Evolutionary conservation across 2,329 filamentous ascomycete species (phyloP).

Genomic region (Aspergillus tanneri): DNA sequence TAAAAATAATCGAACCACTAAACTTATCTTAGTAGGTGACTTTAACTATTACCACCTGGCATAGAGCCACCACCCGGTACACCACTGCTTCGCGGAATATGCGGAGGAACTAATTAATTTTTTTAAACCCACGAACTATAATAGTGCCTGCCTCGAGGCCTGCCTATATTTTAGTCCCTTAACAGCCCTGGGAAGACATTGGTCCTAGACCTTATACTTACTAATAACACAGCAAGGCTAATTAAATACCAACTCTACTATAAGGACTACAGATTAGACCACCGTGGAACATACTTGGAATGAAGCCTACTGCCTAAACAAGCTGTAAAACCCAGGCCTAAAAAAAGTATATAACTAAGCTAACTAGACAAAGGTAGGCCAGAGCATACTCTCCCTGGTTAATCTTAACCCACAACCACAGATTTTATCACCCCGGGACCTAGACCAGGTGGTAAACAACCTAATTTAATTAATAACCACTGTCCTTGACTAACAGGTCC

Average conservation of each 20-base stretch:
- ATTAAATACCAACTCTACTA: slow-evolving; percentile 25
- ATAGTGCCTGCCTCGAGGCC: slow-evolving; percentile 13
- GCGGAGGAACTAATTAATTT: slow-evolving; percentile 19
- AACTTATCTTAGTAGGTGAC: too few species aligned
- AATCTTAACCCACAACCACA: slow-evolving; percentile 11
- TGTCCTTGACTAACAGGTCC: slow-evolving; percentile 15
- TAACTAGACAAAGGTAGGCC: slow-evolving; percentile 12
- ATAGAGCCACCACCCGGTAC: slow-evolving; percentile 5
- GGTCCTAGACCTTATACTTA: slow-evolving; percentile 19
- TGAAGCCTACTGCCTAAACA: slow-evolving; percentile 20
- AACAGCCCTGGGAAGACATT: slow-evolving; percentile 14
- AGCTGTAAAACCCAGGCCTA: slow-evolving; percentile 5
- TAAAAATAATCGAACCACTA: background rate
- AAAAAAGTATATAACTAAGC: slow-evolving; percentile 16
- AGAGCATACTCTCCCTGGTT: too few species aligned
- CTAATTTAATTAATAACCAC: slow-evolving; percentile 4
- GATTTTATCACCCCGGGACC: slow-evolving; percentile 12
- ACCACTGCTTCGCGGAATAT: slow-evolving; percentile 1
- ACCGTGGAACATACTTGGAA: slow-evolving; percentile 19
- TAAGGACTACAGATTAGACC: slow-evolving; percentile 25
- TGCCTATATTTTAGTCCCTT: slow-evolving; percentile 11
- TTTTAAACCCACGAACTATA: slow-evolving; percentile 16
- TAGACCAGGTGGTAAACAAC: slow-evolving; percentile 2
- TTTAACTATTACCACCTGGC: too few species aligned
- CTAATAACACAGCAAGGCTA: slow-evolving; percentile 12